phyloP scores from a whole-genome alignment of 306 rosid species.

The Mimosa pudica region DNA sequence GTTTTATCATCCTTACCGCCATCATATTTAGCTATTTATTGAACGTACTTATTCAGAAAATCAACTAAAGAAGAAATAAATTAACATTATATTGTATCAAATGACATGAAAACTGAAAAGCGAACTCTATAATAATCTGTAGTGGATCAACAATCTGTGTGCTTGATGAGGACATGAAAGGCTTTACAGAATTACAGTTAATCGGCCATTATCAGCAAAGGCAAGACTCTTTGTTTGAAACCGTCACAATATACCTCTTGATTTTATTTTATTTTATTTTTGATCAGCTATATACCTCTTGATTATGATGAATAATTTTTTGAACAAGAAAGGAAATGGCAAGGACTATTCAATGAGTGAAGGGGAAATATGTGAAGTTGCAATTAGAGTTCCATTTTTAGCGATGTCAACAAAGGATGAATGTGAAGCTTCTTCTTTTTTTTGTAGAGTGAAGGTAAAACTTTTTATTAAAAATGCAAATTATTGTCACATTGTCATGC shows the following conservation, averaged over 20 bases:
- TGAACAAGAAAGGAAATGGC: not conserved
- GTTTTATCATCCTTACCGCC: not conserved
- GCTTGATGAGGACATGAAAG: not conserved
- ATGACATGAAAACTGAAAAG: not conserved
- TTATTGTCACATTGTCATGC: too few relatives aligned
- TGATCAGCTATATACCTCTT: too few relatives aligned
- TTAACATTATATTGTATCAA: not conserved
- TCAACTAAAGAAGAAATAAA: not conserved
- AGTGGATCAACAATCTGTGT: not conserved
- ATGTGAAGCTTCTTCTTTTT: too few relatives aligned
- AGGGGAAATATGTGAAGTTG: too few relatives aligned
- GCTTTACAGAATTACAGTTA: not conserved
- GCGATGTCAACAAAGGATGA: too few relatives aligned
- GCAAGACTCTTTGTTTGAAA: not conserved
- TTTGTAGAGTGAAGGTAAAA: too few relatives aligned
- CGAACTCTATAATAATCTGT: not conserved
- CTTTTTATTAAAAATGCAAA: too few relatives aligned
- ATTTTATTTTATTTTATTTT: too few relatives aligned
- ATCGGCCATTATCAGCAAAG: not conserved
- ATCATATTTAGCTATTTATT: not conserved
- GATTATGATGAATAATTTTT: too few relatives aligned
- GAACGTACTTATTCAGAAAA: not conserved
- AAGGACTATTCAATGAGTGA: too few relatives aligned
- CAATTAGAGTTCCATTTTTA: too few relatives aligned
- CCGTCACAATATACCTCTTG: not conserved